phyloP scores from a whole-genome alignment of 1,284 basidiomycete species.

The Naganishia cerealis region DNA sequence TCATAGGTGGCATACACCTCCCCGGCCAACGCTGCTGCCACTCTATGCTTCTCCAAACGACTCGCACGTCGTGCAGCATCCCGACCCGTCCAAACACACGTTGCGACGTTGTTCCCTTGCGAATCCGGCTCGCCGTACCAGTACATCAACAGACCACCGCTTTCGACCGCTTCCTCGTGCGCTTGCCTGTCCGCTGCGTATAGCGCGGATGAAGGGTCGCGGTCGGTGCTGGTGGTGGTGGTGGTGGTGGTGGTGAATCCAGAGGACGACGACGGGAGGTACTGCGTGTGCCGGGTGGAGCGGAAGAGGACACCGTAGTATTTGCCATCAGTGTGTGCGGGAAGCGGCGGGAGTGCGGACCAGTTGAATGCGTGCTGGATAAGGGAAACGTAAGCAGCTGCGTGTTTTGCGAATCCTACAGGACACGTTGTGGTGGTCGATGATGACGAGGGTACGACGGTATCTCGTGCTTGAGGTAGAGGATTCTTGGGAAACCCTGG shows the following conservation, averaged over 20 bases:
- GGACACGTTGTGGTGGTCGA: background rate
- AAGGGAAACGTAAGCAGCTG: constrained; percentile 7
- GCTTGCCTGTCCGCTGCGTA: constrained; percentile 81
- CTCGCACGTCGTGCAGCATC: constrained; percentile 76
- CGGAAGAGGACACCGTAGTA: constrained; percentile 90
- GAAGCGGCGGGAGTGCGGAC: constrained; percentile 60
- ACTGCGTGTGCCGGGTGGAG: constrained; percentile 64
- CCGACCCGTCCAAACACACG: constrained; percentile 88
- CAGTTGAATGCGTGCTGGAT: constrained; percentile 72
- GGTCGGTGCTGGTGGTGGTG: constrained; percentile 42
- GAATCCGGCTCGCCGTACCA: constrained; percentile 86
- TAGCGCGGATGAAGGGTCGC: constrained; percentile 48
- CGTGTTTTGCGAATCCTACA: background rate
- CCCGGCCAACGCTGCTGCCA: constrained; percentile 76
- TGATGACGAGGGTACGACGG: background rate
- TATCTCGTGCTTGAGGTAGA: background rate
- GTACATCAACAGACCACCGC: constrained; percentile 74
- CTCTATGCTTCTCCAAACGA: constrained; percentile 72
- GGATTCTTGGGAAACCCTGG: background rate
- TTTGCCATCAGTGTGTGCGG: constrained; percentile 58
- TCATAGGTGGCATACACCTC: constrained; percentile 75
- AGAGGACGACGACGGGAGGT: no score
- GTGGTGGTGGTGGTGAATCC: background rate
- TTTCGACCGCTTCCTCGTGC: constrained; percentile 83
- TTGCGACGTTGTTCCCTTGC: constrained; percentile 81